phyloP scores from a whole-genome alignment of 2,329 filamentous ascomycete species.

The Fusarium sp. region DNA sequence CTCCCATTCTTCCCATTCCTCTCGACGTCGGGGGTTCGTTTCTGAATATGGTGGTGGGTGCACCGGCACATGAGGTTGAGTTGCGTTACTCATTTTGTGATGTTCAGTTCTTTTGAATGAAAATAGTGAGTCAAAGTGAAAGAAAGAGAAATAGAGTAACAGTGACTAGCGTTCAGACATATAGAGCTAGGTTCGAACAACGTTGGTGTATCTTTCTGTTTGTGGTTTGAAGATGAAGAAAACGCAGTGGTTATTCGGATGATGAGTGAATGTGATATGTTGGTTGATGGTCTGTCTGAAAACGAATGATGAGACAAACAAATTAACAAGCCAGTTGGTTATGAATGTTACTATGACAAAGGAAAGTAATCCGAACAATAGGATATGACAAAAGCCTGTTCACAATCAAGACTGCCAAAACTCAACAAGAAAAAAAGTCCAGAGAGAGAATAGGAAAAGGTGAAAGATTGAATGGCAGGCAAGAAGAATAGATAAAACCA shows the following conservation, averaged over 20 bases:
- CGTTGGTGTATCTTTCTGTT: slow-evolving; percentile 25
- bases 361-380: slow-evolving; percentile 37
- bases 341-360: slow-evolving; percentile 40
- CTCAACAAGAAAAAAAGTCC: slow-evolving; percentile 13
- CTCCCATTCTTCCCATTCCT: slow-evolving; percentile 68
- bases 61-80: slow-evolving; percentile 25
- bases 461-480: slow-evolving; percentile 8
- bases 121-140: slow-evolving; percentile 4
- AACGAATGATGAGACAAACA: slow-evolving; percentile 30
- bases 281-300: slow-evolving; percentile 10
- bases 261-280: slow-evolving; percentile 2
- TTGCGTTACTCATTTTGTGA: slow-evolving; percentile 33
- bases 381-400: slow-evolving; percentile 23
- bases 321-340: slow-evolving; percentile 16
- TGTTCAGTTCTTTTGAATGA: slow-evolving; percentile 17
- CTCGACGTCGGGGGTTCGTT: slow-evolving; percentile 44
- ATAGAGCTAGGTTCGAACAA: slow-evolving; percentile 13
- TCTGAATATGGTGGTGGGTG: slow-evolving; percentile 34
- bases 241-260: slow-evolving; percentile 7
- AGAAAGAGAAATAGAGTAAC: slow-evolving; percentile 2
- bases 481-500: slow-evolving; percentile 24
- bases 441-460: slow-evolving; percentile 10
- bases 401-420: slow-evolving; percentile 13
- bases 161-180: slow-evolving; percentile 29
- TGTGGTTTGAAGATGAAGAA: slow-evolving; percentile 12